These are phyloP conservation scores for Suillus spraguei DNA, from an alignment of 768 basidiomycete species.

Conservation along the genomic window DNA sequence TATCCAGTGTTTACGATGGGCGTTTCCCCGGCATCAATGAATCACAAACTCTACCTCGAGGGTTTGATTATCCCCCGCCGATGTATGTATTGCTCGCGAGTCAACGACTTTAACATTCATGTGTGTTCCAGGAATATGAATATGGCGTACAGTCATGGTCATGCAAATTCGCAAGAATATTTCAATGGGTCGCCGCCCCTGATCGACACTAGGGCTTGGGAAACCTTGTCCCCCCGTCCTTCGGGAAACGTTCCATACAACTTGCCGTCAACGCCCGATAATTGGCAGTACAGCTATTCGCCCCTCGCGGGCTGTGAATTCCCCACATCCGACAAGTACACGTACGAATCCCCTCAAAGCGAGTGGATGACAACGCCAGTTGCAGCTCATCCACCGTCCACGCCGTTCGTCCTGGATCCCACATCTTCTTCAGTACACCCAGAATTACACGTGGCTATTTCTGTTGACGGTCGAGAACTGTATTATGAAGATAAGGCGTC, in stretches of 20 bases:
- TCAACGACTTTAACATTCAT: not conserved
- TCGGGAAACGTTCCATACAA: not conserved
- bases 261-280: not conserved
- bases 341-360: not conserved
- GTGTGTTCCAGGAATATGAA: constrained; percentile 3
- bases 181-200: not conserved
- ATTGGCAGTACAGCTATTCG: not conserved
- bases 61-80: not conserved
- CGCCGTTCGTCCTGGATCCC: not conserved
- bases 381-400: not conserved
- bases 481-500: not conserved
- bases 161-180: not conserved
- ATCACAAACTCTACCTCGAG: not conserved
- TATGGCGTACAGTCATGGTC: not conserved
- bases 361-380: not conserved
- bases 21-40: not conserved
- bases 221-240: not conserved
- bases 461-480: not conserved
- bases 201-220: not conserved
- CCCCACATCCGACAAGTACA: not conserved
- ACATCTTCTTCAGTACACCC: not conserved
- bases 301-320: not conserved
- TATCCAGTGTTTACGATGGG: not conserved
- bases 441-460: not conserved
- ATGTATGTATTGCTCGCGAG: not conserved